A percentile compares a stretch with the other conserved stretches of the same genome.
Evolutionary conservation across 139 green algal genomes (phyloP).

Genomic region (Zygnema circumcarinatum): DNA sequence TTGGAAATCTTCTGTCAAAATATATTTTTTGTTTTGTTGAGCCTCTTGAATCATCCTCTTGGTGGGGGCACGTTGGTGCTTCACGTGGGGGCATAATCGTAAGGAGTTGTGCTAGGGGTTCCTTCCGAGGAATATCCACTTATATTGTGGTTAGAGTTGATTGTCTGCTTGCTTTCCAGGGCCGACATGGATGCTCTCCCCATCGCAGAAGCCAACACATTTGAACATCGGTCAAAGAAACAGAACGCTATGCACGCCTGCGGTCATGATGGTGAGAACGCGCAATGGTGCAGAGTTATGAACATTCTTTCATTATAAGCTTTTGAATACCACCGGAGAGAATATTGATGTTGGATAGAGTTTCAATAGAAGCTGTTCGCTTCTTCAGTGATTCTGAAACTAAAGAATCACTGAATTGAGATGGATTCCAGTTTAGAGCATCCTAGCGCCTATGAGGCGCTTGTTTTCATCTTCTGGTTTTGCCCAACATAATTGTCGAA

Average conservation of each 20-base stretch:
- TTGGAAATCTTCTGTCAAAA: neutral
- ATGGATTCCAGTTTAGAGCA: no score
- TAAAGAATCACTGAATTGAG: no score
- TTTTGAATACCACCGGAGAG: no score
- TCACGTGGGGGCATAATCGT: slow-evolving; percentile 1
- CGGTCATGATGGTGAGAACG: slow-evolving; percentile 54
- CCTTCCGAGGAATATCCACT: neutral
- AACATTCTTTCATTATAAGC: no score
- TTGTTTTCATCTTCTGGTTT: no score
- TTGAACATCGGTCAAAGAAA: slow-evolving; percentile 40
- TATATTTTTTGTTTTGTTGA: neutral
- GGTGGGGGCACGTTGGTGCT: neutral
- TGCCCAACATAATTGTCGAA: no score
- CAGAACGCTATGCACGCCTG: slow-evolving; percentile 44
- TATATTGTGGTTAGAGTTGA: no score
- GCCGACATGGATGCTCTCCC: slow-evolving; percentile 57
- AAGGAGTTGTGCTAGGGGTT: neutral
- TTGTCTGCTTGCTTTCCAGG: slow-evolving; percentile 27
- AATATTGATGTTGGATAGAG: no score
- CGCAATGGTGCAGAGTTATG: no score
- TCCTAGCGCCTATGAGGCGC: no score
- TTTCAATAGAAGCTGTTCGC: no score
- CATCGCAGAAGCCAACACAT: slow-evolving; percentile 44
- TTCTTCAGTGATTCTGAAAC: no score
- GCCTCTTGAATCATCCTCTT: neutral